Conservation (phyloP, 257 asterid species). For the Solanum ossicruentum region DNA sequence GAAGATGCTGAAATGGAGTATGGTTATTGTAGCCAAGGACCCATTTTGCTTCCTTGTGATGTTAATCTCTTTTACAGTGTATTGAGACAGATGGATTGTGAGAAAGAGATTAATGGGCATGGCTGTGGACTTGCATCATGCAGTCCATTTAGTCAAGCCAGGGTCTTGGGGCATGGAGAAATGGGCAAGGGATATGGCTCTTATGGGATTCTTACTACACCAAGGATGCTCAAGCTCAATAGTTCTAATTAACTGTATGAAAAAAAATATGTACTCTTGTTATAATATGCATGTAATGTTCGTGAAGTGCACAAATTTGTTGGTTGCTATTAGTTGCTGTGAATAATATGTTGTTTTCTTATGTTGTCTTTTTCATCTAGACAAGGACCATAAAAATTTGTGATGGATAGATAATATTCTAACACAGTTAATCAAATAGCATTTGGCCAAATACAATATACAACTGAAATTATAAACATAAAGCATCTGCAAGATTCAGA, state of each 20-base stretch:
- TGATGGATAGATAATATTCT: not conserved
- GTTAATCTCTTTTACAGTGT: slow-evolving; percentile 35
- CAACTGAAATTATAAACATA: not conserved
- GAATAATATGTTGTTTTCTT: not conserved
- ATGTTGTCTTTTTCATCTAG: not conserved
- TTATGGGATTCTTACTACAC: slow-evolving; percentile 4
- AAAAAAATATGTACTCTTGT: not conserved
- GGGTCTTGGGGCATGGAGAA: not conserved
- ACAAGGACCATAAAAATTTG: not conserved
- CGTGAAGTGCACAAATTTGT: not conserved
- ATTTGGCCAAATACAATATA: not conserved
- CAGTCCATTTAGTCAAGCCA: slow-evolving; percentile 9
- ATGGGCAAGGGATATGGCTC: slow-evolving; percentile 1
- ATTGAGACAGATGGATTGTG: slow-evolving; percentile 37
- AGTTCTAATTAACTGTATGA: not conserved
- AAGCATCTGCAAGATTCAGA: not conserved
- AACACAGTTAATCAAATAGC: not conserved
- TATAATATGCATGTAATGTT: not conserved
- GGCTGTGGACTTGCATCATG: not conserved
- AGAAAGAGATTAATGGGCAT: not conserved
- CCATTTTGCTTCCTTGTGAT: slow-evolving; percentile 46
- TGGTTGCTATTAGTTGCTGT: not conserved
- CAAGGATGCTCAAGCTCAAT: not conserved
- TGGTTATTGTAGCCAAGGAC: slow-evolving; percentile 42
- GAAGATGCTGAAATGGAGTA: slow-evolving; percentile 62